These are phyloP conservation scores for Micractinium conductrix DNA, from an alignment of 139 green algal genomes.

Conservation along the genomic window DNA sequence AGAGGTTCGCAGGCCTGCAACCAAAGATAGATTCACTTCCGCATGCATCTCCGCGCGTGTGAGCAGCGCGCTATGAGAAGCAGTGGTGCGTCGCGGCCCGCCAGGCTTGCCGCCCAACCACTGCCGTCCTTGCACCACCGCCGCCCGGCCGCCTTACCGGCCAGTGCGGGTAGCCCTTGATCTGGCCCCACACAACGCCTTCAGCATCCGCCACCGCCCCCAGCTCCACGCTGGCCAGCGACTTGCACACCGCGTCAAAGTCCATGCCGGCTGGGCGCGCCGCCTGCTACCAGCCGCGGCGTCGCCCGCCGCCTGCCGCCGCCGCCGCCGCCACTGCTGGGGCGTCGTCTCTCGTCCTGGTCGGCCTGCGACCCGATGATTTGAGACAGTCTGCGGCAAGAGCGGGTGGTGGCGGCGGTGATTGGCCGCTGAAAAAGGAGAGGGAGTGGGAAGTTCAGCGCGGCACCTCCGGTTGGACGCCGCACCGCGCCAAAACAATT, in stretches of 20 bases:
- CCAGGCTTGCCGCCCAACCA: no score
- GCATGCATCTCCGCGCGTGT: no score
- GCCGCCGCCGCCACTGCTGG: constrained; percentile 1
- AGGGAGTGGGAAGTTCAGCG: no score
- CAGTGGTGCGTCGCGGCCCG: no score
- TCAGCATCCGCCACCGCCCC: constrained; percentile 2
- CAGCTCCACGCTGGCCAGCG: constrained; percentile 1
- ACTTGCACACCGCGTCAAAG: constrained; percentile 19
- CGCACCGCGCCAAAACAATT: no score
- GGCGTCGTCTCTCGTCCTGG: neutral
- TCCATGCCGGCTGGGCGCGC: neutral
- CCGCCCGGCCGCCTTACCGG: constrained; percentile 56
- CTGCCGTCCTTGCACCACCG: neutral
- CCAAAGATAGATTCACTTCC: no score
- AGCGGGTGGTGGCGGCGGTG: no score
- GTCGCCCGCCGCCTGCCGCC: neutral
- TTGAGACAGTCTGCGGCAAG: no score
- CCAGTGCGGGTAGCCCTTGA: constrained; percentile 83
- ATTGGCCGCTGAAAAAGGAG: no score
- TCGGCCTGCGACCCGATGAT: neutral
- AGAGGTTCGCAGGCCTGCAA: no score
- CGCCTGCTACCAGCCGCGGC: neutral
- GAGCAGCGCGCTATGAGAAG: no score
- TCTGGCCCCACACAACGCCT: constrained; percentile 60
- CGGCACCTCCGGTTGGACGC: no score